Evolutionary conservation across 2,329 filamentous ascomycete species (phyloP).

Genomic region (Fusarium albosuccineum): DNA sequence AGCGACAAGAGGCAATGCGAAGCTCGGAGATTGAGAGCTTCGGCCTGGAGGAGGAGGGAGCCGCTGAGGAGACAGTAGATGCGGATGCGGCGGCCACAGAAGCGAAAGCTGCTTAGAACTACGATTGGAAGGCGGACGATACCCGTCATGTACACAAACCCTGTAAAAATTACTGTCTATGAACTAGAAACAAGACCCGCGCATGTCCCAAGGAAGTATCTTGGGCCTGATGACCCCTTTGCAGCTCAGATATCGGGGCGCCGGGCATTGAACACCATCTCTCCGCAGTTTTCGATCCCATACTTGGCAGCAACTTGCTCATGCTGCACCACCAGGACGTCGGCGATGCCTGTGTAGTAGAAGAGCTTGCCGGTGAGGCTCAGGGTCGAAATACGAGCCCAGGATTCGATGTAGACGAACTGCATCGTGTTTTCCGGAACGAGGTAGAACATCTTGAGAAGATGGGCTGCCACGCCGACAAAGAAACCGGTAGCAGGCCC

Average conservation of each 20-base stretch:
- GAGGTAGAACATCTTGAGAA: slow-evolving; percentile 60
- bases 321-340: slow-evolving; percentile 89
- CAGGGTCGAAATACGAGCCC: slow-evolving; percentile 84
- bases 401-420: slow-evolving; percentile 91
- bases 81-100: slow-evolving; percentile 30
- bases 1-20: slow-evolving; percentile 55
- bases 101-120: slow-evolving; percentile 29
- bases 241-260: slow-evolving; percentile 41
- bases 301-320: slow-evolving; percentile 67
- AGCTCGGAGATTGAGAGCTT: slow-evolving; percentile 60
- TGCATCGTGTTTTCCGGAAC: slow-evolving; percentile 70
- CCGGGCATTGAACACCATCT: slow-evolving; percentile 57
- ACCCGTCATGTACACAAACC: slow-evolving; percentile 42
- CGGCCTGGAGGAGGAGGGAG: slow-evolving; percentile 52
- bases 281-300: slow-evolving; percentile 54
- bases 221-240: slow-evolving; percentile 6
- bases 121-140: slow-evolving; percentile 29
- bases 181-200: slow-evolving; percentile 38
- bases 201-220: slow-evolving; percentile 28
- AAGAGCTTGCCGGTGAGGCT: slow-evolving; percentile 89
- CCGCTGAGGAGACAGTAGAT: slow-evolving; percentile 44
- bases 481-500: slow-evolving; percentile 91
- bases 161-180: slow-evolving; percentile 42
- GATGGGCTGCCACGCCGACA: slow-evolving; percentile 66
- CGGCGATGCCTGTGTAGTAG: slow-evolving; percentile 72